Evolutionary conservation across 108 stramenopile genomes (phyloP).

Genomic region (Cyclostephanos invisitatus): DNA sequence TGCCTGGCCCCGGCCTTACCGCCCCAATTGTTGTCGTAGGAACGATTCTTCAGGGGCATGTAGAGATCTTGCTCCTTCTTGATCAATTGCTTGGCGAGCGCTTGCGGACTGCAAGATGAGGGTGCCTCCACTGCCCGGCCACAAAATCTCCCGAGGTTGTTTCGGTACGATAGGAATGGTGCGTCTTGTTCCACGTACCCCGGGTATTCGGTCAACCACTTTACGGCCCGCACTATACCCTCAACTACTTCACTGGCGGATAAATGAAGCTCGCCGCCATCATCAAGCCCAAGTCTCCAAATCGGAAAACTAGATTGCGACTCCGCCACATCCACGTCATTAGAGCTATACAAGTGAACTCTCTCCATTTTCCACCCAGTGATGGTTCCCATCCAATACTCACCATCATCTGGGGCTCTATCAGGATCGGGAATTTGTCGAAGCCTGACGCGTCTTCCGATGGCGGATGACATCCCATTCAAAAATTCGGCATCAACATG

Average conservation of each 20-base stretch:
- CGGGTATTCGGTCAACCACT: conserved; percentile 54
- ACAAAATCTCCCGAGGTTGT: conserved; percentile 70
- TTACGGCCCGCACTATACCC: conserved; percentile 60
- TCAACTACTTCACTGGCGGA: conserved; percentile 56
- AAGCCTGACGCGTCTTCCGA: conserved; percentile 68
- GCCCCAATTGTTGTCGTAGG: conserved; percentile 84
- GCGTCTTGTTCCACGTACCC: conserved; percentile 80
- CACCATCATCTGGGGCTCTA: conserved; percentile 58
- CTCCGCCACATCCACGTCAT: conserved; percentile 29
- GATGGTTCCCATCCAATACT: conserved; percentile 70
- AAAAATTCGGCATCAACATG: conserved; percentile 31
- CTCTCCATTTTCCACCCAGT: conserved; percentile 64
- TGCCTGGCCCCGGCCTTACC: conserved; percentile 77
- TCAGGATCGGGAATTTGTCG: conserved; percentile 60
- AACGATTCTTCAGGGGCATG: conserved; percentile 64
- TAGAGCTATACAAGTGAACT: conserved; percentile 25
- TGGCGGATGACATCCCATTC: conserved; percentile 54
- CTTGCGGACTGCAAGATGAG: conserved; percentile 62
- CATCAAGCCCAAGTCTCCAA: conserved; percentile 58
- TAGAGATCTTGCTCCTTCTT: conserved; percentile 82
- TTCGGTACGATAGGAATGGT: conserved; percentile 71
- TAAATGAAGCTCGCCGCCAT: conserved; percentile 59
- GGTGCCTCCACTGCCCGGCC: conserved; percentile 80
- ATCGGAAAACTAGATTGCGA: conserved; percentile 43
- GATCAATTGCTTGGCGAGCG: conserved; percentile 76